Evolutionary conservation across 73 alveolate species (phyloP).

Genomic region (Paramecium caudatum): DNA sequence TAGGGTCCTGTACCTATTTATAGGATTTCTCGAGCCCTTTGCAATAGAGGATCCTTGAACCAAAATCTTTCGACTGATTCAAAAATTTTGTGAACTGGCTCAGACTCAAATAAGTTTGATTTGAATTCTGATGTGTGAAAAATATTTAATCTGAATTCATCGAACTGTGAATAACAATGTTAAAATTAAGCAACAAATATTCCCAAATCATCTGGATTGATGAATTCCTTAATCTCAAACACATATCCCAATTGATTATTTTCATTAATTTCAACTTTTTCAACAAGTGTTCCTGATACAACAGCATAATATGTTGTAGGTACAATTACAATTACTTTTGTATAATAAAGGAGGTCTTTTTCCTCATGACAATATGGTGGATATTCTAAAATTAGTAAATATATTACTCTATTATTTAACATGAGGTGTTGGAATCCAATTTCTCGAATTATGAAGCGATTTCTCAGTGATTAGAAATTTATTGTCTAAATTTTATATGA

Average conservation of each 20-base stretch:
- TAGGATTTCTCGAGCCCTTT: constrained; percentile 16
- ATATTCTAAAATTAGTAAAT: background rate
- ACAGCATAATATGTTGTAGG: constrained; percentile 11
- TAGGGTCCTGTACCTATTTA: background rate
- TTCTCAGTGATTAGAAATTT: constrained; percentile 55
- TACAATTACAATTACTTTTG: background rate
- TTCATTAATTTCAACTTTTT: background rate
- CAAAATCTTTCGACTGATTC: constrained; percentile 50
- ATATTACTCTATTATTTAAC: constrained; percentile 12
- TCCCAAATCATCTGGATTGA: constrained; percentile 59
- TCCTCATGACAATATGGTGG: constrained; percentile 48
- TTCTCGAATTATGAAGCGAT: background rate
- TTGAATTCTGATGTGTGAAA: background rate
- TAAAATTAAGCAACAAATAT: constrained; percentile 39
- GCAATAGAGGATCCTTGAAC: constrained; percentile 44
- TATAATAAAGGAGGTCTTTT: constrained; percentile 18
- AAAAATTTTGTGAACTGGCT: constrained; percentile 14
- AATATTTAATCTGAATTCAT: background rate
- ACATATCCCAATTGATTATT: background rate
- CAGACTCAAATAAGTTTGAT: constrained; percentile 23
- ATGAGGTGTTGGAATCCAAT: constrained; percentile 54
- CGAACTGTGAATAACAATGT: background rate
- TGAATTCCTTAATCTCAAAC: background rate
- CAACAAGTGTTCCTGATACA: constrained; percentile 1
- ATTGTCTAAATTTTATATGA: background rate